Evolutionary conservation across 345 rosid species (phyloP), one percentile per base, ranked within the genome.

Genomic region (Sisymbrium altissimum): DNA sequence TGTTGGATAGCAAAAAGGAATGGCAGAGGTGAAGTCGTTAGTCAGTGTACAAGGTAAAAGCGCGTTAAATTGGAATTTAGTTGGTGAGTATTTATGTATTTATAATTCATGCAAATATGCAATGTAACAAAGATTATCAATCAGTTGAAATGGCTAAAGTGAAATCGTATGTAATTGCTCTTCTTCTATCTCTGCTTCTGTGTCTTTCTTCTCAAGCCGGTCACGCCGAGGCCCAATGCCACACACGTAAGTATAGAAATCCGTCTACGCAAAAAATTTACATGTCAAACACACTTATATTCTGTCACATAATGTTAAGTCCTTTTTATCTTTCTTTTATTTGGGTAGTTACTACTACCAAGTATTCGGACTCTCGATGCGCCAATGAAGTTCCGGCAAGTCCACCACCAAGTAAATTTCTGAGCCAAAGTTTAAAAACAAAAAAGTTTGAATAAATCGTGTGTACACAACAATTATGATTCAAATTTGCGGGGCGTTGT

Each of bases 51-150:
- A 45, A 45, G 46, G 7, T 35, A 36, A 7, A 50, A 52, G 3
- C 71, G 49, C 71, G 71, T 67, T 38, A 38, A 15, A 38, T 25
- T 53, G 71, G 71, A 52, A 39, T 38, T 5, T 67, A 39, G 50
- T n/a, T 50, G n/a, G 48, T 36, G 10, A 13, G 14, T 23, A 23
- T 23, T 23, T n/a, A 32, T 19, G 52, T 9, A 44, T 44, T 0
- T 64, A 64, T 15, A 15, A 10, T 25, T 36, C 36, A 67, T 25
- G 56, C 18, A 38, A 29, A 29, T 29, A 29, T 29, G 32, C 32
- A 29, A 29, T 29, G 32, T 29, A 29, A 29, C 32, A 29, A 4
- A 29, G 6, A 49, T 3, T 1, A 23, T 23, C n/a, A 38, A 38
- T 5, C 25, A 63, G 9, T 41, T 25, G 44, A 15, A n/a, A 67